Base-by-base conservation (phyloP, 208 protist species). In the Porcisia deanei region DNA sequence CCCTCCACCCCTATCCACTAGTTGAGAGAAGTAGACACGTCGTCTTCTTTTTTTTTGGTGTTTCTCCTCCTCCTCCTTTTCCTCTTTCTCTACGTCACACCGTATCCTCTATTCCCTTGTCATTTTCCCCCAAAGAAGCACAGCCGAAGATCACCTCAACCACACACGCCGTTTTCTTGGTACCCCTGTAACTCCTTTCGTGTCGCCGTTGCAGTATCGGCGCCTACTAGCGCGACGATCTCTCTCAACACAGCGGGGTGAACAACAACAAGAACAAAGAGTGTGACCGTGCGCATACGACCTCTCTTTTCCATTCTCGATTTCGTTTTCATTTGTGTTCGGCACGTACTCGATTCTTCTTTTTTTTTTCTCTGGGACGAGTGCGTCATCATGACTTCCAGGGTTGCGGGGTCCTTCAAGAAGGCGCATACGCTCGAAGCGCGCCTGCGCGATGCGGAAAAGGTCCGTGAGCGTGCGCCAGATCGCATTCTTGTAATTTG, bases 401-500 rank as follows among this genome's bases (percentile, higher is more conserved):
- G 45, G 72, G 63, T 86, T 59, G 67, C 71, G 2, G 69, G 78
- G n/a, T 52, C 77, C 64, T 82, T 84, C 80, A 96, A 96, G 76
- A 76, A 88, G 75, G 73, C 82, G 37, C 85, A 93, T 83, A 83
- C 83, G 25, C 84, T 97, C 59, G 91, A 96, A 64, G 84, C 88
- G 72, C 91, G 94, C 60, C 85, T 92, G 63, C 66, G 70, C 5
- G 87, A 94, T 73, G 77, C 90, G 43, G 83, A 83, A 53, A 90
- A 88, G 68, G 85, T 95, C 8, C 83, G 85, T 43, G 81, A 88
- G 73, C 80, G 86, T 70, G 88, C 96, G 41, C 92, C 95, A 2
- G 97, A 99, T 74, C 83, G 94, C 34, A 82, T 90, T 54, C 83
- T 86, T 37, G 89, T 99, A 22, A 98, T 99, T 65, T 98, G 95